A percentile compares a stretch with the other conserved stretches of the same genome.
Conservation (phyloP, 2,329 filamentous ascomycete genomes). For the Sporothrix dimorphospora region DNA sequence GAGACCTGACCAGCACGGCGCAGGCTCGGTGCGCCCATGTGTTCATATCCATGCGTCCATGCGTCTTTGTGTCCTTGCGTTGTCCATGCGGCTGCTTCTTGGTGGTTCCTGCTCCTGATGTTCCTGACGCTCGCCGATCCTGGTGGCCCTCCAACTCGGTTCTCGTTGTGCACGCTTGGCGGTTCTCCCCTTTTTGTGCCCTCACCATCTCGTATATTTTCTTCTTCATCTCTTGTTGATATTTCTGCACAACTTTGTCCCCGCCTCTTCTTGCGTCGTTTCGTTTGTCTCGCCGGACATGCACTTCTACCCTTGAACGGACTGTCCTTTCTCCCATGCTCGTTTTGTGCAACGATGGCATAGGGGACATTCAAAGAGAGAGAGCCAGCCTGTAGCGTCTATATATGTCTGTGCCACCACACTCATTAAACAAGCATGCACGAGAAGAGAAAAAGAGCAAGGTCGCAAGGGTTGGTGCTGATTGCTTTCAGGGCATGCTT, state of each 20-base stretch:
- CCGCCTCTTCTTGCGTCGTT: neutral
- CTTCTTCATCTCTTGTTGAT: neutral
- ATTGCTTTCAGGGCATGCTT: neutral
- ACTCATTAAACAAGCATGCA: neutral
- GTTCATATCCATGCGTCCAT: neutral
- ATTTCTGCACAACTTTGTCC: neutral
- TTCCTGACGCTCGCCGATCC: neutral
- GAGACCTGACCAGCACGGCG: constrained; percentile 14
- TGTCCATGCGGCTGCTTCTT: neutral
- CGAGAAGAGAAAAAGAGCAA: neutral
- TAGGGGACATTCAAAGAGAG: neutral
- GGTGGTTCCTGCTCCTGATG: neutral
- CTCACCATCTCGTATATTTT: neutral
- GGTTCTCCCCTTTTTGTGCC: neutral
- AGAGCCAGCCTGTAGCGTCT: neutral
- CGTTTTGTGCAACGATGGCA: neutral
- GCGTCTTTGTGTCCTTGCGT: neutral
- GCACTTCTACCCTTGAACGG: neutral
- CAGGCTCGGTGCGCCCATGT: constrained; percentile 14
- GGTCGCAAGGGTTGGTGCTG: neutral
- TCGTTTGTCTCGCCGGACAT: neutral
- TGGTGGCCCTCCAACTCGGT: neutral
- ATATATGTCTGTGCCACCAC: neutral
- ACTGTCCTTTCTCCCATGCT: neutral
- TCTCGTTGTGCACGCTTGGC: constrained; percentile 9